Evolutionary conservation across 2,329 filamentous ascomycete species (phyloP), one percentile per base, ranked within the genome.

Genomic region (Cercospora sojina): DNA sequence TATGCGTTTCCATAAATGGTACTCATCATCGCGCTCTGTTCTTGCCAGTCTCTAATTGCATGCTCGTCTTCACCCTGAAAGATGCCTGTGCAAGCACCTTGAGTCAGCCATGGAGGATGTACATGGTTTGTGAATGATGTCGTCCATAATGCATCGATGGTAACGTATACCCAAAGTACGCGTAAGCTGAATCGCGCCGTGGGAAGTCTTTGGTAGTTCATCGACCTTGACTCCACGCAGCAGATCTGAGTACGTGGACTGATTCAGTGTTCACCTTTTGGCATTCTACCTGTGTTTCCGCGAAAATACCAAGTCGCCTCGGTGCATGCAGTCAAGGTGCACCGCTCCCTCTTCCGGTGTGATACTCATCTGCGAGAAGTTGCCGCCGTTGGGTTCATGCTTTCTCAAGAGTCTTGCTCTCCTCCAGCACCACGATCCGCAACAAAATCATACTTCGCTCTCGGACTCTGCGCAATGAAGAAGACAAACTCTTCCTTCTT

Each of bases 401-500:
- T 3, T 7, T 18, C 38, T 18, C 12, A 25, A 27, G 20, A 13
- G 12, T 2, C 20, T 8, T 51, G 20, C 47, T 51, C 12, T 23
- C 20, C 20, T 25, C 20, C 47, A 51, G 3, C 23, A 13, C 10
- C 47, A 27, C 13, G 5, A 16, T 25, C 20, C 47, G 47, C 47
- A 16, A 69, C 53, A 57, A 65, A 67, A 55, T 70, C 68, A 51
- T 67, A 67, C 51, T 59, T 66, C 8, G 18, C 35, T 31, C 68
- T 62, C 18, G 68, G 66, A 63, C 57, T 56, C 53, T 70, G 68
- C 18, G 64, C 61, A 32, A 70, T 66, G 18, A 67, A 56, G 25
- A 67, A 68, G 12, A 67, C 66, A 51, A 67, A 68, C 12, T 51
- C 47, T 18, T 66, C 66, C 3, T 59, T 59, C 64, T 66, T 38